Evolutionary conservation across 225 moss, liverwort and hornwort genomes (phyloP).

Genomic region (Antitrichia curtipendula): DNA sequence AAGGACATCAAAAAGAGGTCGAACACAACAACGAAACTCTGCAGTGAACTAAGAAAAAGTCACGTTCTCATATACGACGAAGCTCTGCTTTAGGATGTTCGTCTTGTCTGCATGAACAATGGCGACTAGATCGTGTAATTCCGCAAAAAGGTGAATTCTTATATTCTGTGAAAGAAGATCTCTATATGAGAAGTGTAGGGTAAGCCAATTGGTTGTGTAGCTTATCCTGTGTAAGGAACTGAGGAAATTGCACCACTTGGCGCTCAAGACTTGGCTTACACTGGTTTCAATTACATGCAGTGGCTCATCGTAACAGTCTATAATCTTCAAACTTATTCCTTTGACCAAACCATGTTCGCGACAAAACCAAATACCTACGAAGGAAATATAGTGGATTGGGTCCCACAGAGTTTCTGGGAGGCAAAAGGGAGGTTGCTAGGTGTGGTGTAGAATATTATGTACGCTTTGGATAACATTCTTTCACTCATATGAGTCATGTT

Average conservation of each 20-base stretch:
- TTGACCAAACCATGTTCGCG: not conserved
- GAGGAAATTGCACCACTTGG: not conserved
- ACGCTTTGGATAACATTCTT: not conserved
- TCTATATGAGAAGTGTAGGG: not conserved
- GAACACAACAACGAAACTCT: not conserved
- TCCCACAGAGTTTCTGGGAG: not conserved
- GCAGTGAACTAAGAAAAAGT: not conserved
- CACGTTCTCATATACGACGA: not conserved
- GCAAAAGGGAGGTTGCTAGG: not conserved
- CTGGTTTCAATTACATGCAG: not conserved
- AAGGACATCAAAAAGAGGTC: not conserved
- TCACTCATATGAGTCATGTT: not conserved
- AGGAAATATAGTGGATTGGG: not conserved
- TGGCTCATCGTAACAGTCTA: not conserved
- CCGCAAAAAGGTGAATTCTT: not conserved
- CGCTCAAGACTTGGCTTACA: not conserved
- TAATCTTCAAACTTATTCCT: not conserved
- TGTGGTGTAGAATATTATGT: not conserved
- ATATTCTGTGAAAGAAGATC: not conserved
- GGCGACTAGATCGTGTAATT: not conserved
- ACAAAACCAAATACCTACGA: not conserved
- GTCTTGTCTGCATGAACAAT: not conserved
- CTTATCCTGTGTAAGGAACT: not conserved
- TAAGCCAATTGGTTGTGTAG: not conserved
- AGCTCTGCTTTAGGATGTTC: not conserved